Base-by-base conservation (phyloP, 2,329 filamentous ascomycete species). In the Fonsecaea pugnacius region DNA sequence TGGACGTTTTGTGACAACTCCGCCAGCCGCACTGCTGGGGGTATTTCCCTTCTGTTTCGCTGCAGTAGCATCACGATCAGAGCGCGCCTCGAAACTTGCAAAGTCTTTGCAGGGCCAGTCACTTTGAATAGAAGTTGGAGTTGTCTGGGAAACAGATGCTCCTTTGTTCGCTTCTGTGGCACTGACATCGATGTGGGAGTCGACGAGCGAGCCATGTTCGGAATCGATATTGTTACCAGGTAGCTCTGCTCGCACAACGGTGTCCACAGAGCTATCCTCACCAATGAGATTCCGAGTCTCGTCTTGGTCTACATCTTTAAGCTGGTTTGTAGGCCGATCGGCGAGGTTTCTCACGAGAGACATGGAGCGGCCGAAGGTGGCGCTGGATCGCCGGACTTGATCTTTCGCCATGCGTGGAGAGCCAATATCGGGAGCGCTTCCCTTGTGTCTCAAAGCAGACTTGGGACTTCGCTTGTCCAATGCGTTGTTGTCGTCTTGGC, bases 101-200 rank as follows among this genome's bases (percentile, higher is more conserved):
- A 68, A 68, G 21, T 68, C 66, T 52, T 68, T 66, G 48, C 61
- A 54, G 40, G 63, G 66, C 66, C 66, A 68, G 54, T 68, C 66
- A 16, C 60, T 38, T 5, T 68, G 60, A 12, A 24, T 46, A 4
- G 36, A 58, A 10, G 33, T 33, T 35, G 51, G 48, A 48, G n/a
- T 64, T 27, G 48, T 48, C 18, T 32, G 52, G 21, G 16, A 30
- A 10, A 54, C 54, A 38, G 52, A 43, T 5, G 27, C 36, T 5
- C 16, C 53, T 9, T 10, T 32, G 14, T 54, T 18, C 18, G 33
- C 2, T 48, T 58, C 48, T 10, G 21, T 16, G 36, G 32, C n/a
- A 50, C n/a, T 36, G 32, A 46, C 6, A 55, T 46, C 35, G 24
- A 51, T 27, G 4, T 46, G 18, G 6, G 16, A 40, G 16, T 60